These are phyloP conservation scores for Silene coronaria DNA, from an alignment of 179 eudicot genomes.

Conservation along the genomic window DNA sequence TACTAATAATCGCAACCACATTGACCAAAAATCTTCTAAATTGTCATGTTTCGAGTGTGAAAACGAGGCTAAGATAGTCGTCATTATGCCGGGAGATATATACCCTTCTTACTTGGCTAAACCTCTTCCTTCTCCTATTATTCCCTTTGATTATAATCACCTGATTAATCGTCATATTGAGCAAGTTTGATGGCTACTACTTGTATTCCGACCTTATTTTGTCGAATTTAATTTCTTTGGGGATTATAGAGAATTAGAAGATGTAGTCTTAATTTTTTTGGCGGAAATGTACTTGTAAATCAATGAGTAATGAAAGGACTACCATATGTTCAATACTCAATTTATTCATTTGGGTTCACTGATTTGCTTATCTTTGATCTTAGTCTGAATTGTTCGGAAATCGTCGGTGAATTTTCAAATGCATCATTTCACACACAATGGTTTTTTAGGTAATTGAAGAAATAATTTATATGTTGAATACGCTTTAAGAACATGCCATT, in stretches of 20 bases:
- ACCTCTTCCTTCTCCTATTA: constrained; percentile 30
- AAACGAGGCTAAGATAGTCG: constrained; percentile 28
- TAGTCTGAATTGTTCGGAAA: too few relatives aligned
- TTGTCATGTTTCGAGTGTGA: not conserved
- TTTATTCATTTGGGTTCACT: too few relatives aligned
- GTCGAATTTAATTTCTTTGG: too few relatives aligned
- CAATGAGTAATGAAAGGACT: not conserved
- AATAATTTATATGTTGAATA: too few relatives aligned
- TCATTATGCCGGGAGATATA: constrained; percentile 49
- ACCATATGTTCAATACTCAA: not conserved
- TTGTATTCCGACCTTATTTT: too few relatives aligned
- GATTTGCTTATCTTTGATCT: not conserved
- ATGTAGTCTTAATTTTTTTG: too few relatives aligned
- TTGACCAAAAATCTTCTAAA: not conserved
- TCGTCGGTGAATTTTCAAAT: too few relatives aligned
- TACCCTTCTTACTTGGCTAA: constrained; percentile 41
- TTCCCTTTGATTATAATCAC: not conserved
- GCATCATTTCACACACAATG: too few relatives aligned
- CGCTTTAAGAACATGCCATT: too few relatives aligned
- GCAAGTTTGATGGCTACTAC: not conserved
- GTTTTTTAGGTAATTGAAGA: too few relatives aligned
- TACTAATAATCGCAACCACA: not conserved
- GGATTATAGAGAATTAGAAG: not conserved
- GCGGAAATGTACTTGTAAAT: not conserved
- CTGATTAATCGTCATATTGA: not conserved